A percentile compares a stretch with the other conserved stretches of the same genome.
These are phyloP conservation scores for Pyricularia sp. DNA, from an alignment of 2,329 filamentous ascomycete species.

Conservation along the genomic window DNA sequence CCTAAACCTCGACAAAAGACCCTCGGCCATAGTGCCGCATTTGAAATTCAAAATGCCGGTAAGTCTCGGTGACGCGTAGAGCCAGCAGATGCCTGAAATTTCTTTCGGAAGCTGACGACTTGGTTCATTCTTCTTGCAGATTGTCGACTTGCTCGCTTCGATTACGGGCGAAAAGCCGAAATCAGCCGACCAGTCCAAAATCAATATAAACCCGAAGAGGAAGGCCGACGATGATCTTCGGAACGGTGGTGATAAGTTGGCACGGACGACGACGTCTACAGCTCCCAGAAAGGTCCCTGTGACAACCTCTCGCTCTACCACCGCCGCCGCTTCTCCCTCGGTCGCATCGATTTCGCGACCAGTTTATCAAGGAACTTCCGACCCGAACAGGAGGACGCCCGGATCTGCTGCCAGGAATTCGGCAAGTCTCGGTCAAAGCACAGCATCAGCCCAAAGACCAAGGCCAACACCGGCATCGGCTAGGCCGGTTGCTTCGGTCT, in stretches of 20 bases:
- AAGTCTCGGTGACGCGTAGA: neutral
- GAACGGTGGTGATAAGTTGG: slow-evolving; percentile 29
- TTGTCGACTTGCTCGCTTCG: slow-evolving; percentile 49
- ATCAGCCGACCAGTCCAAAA: slow-evolving; percentile 20
- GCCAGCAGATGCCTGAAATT: neutral
- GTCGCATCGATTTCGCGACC: neutral
- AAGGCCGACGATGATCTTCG: slow-evolving; percentile 45
- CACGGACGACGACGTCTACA: slow-evolving; percentile 22
- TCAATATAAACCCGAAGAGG: slow-evolving; percentile 35
- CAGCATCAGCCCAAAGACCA: neutral
- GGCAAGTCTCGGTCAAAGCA: neutral
- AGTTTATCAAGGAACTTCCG: neutral
- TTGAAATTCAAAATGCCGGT: neutral
- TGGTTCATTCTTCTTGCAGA: slow-evolving; percentile 21
- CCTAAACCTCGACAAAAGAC: neutral
- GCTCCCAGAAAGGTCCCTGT: slow-evolving; percentile 7
- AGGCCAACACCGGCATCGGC: neutral
- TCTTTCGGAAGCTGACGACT: neutral
- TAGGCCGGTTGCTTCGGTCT: neutral
- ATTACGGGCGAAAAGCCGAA: slow-evolving; percentile 46
- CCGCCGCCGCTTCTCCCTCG: neutral
- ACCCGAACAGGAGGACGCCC: neutral
- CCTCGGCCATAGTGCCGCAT: neutral
- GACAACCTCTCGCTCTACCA: neutral
- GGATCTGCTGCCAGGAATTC: neutral